Conservation (phyloP, 176 grass and related monocot species). For the Zoysia japonica region DNA sequence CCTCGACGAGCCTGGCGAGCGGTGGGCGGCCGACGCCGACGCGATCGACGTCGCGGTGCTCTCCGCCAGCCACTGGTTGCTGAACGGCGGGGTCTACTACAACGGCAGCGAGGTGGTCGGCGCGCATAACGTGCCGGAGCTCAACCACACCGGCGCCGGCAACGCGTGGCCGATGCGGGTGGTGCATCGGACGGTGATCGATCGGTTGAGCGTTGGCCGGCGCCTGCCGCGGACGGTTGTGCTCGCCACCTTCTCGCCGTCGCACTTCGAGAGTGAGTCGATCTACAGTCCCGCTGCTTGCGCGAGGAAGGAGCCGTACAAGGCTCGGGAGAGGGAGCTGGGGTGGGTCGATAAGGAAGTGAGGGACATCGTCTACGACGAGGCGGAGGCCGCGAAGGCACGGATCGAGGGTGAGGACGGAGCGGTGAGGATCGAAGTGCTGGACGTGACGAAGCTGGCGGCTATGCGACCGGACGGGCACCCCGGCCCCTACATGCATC, state of each 20-base stretch:
- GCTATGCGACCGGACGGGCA: slow-evolving; percentile 67
- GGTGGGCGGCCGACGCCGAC: slow-evolving; percentile 42
- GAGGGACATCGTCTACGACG: slow-evolving; percentile 51
- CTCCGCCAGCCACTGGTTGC: slow-evolving; percentile 54
- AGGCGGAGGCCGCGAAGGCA: slow-evolving; percentile 1
- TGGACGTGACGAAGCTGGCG: slow-evolving; percentile 76
- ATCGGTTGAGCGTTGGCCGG: neutral
- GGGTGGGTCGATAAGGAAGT: slow-evolving; percentile 27
- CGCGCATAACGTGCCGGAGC: slow-evolving; percentile 15
- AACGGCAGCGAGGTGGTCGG: slow-evolving; percentile 47
- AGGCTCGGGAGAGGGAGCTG: slow-evolving; percentile 52
- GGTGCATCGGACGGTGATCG: slow-evolving; percentile 16
- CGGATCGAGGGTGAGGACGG: neutral
- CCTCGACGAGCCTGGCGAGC: slow-evolving; percentile 34
- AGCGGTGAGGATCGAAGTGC: slow-evolving; percentile 35
- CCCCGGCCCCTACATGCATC: slow-evolving; percentile 57
- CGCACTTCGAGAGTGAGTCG: slow-evolving; percentile 53
- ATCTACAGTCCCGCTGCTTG: slow-evolving; percentile 39
- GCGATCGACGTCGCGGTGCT: slow-evolving; percentile 56
- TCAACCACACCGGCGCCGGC: slow-evolving; percentile 55
- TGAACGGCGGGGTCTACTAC: slow-evolving; percentile 43
- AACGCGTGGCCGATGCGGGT: slow-evolving; percentile 49
- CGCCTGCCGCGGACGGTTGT: slow-evolving; percentile 28
- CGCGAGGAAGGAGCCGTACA: slow-evolving; percentile 48
- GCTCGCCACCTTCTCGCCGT: slow-evolving; percentile 55